Evolutionary conservation across 495 filamentous ascomycete species (phyloP).

Genomic region (Lasiosphaeria hispida): DNA sequence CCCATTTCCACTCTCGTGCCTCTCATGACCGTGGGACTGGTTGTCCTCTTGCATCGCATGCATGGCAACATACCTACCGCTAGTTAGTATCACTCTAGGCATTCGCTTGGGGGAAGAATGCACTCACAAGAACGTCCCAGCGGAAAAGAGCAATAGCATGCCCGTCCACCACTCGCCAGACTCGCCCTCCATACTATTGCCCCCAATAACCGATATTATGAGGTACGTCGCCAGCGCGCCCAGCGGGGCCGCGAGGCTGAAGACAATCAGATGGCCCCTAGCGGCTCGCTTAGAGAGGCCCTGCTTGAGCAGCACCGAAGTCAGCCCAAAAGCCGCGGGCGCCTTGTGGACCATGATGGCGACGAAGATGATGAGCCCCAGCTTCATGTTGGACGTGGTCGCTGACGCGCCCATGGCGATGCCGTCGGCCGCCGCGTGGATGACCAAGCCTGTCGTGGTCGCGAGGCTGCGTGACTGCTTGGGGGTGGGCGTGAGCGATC

Average conservation of each 20-base stretch:
- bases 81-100: conserved; percentile 11
- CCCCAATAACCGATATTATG: conserved; percentile 69
- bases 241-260: conserved; percentile 84
- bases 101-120: not conserved
- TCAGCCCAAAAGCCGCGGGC: conserved; percentile 92
- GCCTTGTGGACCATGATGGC: conserved; percentile 98
- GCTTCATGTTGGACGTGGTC: conserved; percentile 63
- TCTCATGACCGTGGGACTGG: conserved; percentile 45
- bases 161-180: conserved; percentile 81
- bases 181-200: conserved; percentile 40
- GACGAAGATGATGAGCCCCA: conserved; percentile 86
- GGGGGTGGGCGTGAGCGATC: conserved; percentile 46
- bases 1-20: conserved; percentile 57
- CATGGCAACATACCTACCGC: conserved; percentile 89
- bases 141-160: conserved; percentile 85
- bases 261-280: conserved; percentile 80
- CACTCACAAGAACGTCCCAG: conserved; percentile 90
- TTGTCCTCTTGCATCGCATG: conserved; percentile 92
- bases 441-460: conserved; percentile 90
- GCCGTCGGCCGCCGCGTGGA: conserved; percentile 94
- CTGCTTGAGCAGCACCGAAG: conserved; percentile 82
- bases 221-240: conserved; percentile 83
- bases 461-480: conserved; percentile 56
- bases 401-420: conserved; percentile 91
- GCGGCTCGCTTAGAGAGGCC: conserved; percentile 83